phyloP scores from a whole-genome alignment of 305 asterid species.

The Fraxinus albicans region DNA sequence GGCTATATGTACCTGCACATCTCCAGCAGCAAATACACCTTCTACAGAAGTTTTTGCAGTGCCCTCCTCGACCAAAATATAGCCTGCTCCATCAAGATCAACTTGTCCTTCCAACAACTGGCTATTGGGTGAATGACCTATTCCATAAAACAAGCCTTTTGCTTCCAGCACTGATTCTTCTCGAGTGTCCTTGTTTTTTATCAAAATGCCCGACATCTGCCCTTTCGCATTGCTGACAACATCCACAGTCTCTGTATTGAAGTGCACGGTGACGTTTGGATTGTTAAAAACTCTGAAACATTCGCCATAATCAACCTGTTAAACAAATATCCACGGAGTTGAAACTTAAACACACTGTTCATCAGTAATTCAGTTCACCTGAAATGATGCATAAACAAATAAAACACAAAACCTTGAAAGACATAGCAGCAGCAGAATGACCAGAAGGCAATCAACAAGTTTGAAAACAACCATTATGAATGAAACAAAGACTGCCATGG shows the following conservation, averaged over 20 bases:
- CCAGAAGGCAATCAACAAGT: neutral
- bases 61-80: constrained; percentile 81
- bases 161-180: constrained; percentile 68
- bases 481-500: neutral
- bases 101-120: constrained; percentile 89
- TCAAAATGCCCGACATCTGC: constrained; percentile 88
- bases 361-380: constrained; percentile 52
- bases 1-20: constrained; percentile 75
- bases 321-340: constrained; percentile 94
- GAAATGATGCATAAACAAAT: constrained; percentile 22
- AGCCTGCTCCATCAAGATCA: constrained; percentile 65
- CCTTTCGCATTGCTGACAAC: constrained; percentile 82
- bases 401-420: neutral
- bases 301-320: constrained; percentile 99
- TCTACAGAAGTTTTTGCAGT: constrained; percentile 88
- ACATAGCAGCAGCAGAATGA: neutral
- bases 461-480: neutral
- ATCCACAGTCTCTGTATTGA: constrained; percentile 93
- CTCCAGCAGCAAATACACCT: constrained; percentile 99
- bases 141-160: constrained; percentile 96
- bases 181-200: constrained; percentile 54
- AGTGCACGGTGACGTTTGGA: constrained; percentile 96
- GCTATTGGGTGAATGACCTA: constrained; percentile 97
- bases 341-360: constrained; percentile 67
- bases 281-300: constrained; percentile 99